A percentile compares a stretch with the other conserved stretches of the same genome.
phyloP scores from a whole-genome alignment of 1,139 yeast species.

The Wickerhamiella infanticola region DNA sequence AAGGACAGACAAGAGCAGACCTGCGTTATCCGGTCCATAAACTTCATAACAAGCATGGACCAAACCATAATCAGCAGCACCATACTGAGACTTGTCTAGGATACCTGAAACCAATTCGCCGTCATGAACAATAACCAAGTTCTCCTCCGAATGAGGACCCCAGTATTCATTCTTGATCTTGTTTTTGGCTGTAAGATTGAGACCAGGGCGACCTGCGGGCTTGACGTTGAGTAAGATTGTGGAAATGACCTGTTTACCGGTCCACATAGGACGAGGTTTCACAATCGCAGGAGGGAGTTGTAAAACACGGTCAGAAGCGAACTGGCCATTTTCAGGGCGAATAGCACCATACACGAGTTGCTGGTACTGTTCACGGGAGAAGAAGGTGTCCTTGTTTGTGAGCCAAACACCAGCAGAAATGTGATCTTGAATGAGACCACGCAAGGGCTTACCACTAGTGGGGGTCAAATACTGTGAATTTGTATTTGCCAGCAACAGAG shows the following conservation, averaged over 20 bases:
- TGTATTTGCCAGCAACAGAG: conserved; percentile 84
- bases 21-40: conserved; percentile 84
- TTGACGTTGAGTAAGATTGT: conserved; percentile 74
- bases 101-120: conserved; percentile 89
- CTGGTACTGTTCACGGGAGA: conserved; percentile 82
- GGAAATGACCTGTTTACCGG: conserved; percentile 95
- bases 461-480: conserved; percentile 97
- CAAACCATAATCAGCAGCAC: conserved; percentile 94
- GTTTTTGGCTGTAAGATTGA: conserved; percentile 67
- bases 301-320: conserved; percentile 45
- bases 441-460: conserved; percentile 92
- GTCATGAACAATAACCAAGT: conserved; percentile 66
- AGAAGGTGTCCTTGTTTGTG: conserved; percentile 80
- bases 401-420: conserved; percentile 98
- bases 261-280: conserved; percentile 84
- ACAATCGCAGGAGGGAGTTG: conserved; percentile 82
- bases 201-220: conserved; percentile 79
- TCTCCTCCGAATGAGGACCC: conserved; percentile 74
- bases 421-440: conserved; percentile 98
- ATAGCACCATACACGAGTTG: conserved; percentile 88
- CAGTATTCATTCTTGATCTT: conserved; percentile 91
- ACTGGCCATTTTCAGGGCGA: conserved; percentile 97
- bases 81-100: conserved; percentile 94
- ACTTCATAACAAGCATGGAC: conserved; percentile 94
- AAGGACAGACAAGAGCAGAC: conserved; percentile 72